Percentiles rank a stretch among this genome's conserved stretches.
These are phyloP conservation scores for Multifurca ochricompacta DNA, from an alignment of 768 basidiomycete species.

Conservation along the genomic window DNA sequence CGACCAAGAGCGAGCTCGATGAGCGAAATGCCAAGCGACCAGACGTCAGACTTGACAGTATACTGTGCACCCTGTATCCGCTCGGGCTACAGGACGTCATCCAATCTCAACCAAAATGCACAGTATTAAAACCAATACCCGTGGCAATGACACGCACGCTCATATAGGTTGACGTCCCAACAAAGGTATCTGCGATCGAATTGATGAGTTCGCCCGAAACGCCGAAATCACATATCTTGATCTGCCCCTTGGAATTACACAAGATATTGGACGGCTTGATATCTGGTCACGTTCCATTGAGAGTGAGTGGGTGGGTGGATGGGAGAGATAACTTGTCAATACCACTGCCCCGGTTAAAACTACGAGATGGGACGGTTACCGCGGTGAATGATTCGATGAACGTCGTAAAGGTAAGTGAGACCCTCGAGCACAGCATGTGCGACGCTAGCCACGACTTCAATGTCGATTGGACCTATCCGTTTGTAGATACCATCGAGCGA, in stretches of 20 bases:
- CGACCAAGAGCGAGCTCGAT: constrained; percentile 96
- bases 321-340: not conserved
- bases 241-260: constrained; percentile 87
- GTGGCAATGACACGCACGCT: constrained; percentile 55
- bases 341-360: not conserved
- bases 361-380: constrained; percentile 54
- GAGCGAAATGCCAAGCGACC: constrained; percentile 95
- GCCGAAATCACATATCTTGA: constrained; percentile 99
- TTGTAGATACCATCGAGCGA: constrained; percentile 95
- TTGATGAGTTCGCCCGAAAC: constrained; percentile 99
- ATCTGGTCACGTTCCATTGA: too few species aligned
- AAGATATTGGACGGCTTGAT: constrained; percentile 99
- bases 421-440: constrained; percentile 94
- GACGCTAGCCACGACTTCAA: constrained; percentile 87
- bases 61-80: constrained; percentile 98
- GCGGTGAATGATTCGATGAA: constrained; percentile 95
- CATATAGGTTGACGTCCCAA: constrained; percentile 99
- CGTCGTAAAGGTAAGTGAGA: constrained; percentile 94
- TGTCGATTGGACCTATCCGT: constrained; percentile 87
- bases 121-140: constrained; percentile 14
- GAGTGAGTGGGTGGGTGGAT: too few species aligned
- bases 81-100: constrained; percentile 62
- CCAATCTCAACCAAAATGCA: constrained; percentile 13
- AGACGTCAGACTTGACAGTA: constrained; percentile 98
- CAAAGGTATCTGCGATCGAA: constrained; percentile 97